A percentile compares a stretch with the other conserved stretches of the same genome.
These are phyloP conservation scores for Austroboletus festivus DNA, from an alignment of 768 basidiomycete genomes.

Conservation along the genomic window DNA sequence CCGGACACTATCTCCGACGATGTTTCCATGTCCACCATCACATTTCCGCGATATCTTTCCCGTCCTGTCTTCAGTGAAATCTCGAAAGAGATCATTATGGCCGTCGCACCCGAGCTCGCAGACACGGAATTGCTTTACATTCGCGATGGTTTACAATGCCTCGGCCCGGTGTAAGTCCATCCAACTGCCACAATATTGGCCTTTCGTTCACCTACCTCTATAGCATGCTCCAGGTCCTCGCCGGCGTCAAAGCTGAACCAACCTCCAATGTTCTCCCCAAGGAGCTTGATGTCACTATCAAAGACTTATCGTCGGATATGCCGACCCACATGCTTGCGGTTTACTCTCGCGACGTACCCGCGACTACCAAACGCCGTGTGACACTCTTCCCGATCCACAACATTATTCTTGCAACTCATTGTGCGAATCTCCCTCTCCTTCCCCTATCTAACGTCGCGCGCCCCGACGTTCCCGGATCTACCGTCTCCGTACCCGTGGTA, in stretches of 20 bases:
- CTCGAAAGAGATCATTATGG: conserved; percentile 10
- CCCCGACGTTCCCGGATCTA: conserved; percentile 17
- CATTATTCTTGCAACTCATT: conserved; percentile 33
- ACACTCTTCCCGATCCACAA: conserved; percentile 37
- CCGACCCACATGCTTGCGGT: conserved; percentile 33
- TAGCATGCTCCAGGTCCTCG: conserved; percentile 32
- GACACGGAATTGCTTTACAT: conserved; percentile 24
- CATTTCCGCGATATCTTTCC: conserved; percentile 25
- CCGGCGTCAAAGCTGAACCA: conserved; percentile 24
- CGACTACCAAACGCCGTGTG: conserved; percentile 27
- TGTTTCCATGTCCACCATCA: conserved; percentile 8
- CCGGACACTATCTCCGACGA: conserved; percentile 2
- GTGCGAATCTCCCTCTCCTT: conserved; percentile 27
- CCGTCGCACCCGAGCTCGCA: conserved; percentile 27
- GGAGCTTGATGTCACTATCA: conserved; percentile 23
- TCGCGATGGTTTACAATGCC: conserved; percentile 24
- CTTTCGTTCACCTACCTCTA: conserved; percentile 7
- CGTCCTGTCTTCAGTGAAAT: conserved; percentile 19
- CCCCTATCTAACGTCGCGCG: conserved; percentile 13
- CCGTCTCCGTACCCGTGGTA: conserved; percentile 53
- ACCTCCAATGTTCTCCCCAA: conserved; percentile 25
- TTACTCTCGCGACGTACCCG: conserved; percentile 23
- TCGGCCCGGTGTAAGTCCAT: conserved; percentile 27
- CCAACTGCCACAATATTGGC: neutral
- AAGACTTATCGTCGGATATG: conserved; percentile 31